Conservation (phyloP, 305 asterid species). For the Fraxinus velutina region DNA sequence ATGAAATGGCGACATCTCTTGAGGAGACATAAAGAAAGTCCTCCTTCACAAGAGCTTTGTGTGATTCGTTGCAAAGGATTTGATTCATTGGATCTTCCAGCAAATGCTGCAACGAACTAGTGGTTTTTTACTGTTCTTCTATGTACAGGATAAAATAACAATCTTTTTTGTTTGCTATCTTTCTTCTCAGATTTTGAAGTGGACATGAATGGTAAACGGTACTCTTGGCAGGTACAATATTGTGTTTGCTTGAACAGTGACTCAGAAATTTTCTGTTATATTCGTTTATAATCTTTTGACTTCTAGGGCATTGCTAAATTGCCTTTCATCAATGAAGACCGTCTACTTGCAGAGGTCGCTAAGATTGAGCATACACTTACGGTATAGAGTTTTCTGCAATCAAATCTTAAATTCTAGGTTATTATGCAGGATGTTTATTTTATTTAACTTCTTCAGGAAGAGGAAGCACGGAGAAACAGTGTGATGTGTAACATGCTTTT, state of each 20-base stretch:
- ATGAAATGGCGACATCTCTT: not conserved
- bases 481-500: conserved; percentile 87
- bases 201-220: conserved; percentile 96
- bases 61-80: not conserved
- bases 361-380: conserved; percentile 86
- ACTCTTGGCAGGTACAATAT: conserved; percentile 77
- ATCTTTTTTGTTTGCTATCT: conserved; percentile 4
- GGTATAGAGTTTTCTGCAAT: conserved; percentile 36
- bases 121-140: not conserved
- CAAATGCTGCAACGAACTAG: not conserved
- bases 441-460: conserved; percentile 57
- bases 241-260: not conserved
- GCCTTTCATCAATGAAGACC: conserved; percentile 89
- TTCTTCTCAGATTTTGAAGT: conserved; percentile 79
- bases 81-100: not conserved
- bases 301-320: conserved; percentile 82
- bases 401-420: conserved; percentile 9
- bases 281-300: not conserved
- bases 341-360: conserved; percentile 80
- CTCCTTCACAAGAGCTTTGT: not conserved
- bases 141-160: conserved; percentile 11
- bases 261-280: not conserved
- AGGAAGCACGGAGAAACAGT: conserved; percentile 89
- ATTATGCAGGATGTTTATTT: conserved; percentile 5
- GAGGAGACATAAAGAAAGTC: not conserved